Percentiles rank a stretch among this genome's conserved stretches.
Evolutionary conservation across 2,329 filamentous ascomycete species (phyloP).

Genomic region (Hawksworthiomyces lignivorus): DNA sequence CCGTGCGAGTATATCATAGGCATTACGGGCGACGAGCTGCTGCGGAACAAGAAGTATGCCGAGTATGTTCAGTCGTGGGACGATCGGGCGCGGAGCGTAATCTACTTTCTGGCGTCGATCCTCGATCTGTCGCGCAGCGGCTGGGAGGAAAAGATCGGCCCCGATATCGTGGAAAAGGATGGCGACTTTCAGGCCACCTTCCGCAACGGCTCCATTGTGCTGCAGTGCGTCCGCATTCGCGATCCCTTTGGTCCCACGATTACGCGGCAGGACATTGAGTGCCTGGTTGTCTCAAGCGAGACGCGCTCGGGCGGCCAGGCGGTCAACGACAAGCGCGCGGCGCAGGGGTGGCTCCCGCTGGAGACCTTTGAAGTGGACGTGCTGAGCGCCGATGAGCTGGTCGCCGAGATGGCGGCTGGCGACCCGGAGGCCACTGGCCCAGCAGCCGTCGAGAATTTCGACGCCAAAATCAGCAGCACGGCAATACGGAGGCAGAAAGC

Average conservation of each 20-base stretch:
- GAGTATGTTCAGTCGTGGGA: conserved; percentile 77
- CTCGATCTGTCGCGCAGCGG: conserved; percentile 35
- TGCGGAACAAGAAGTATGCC: conserved; percentile 83
- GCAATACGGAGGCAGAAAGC: conserved; percentile 57
- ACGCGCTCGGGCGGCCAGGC: conserved; percentile 75
- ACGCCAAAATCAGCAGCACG: conserved; percentile 85
- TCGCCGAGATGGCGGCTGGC: conserved; percentile 29
- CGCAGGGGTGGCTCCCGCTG: conserved; percentile 67
- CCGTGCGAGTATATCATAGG: conserved; percentile 66
- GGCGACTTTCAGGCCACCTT: conserved; percentile 49
- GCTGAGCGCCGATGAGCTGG: conserved; percentile 58
- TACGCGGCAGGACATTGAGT: conserved; percentile 68
- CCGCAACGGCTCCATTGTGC: conserved; percentile 49
- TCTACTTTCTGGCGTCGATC: conserved; percentile 65
- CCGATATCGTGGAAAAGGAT: conserved; percentile 26
- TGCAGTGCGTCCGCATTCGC: conserved; percentile 78
- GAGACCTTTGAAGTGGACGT: conserved; percentile 87
- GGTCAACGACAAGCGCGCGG: conserved; percentile 74
- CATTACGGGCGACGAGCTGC: conserved; percentile 78
- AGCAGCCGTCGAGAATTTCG: conserved; percentile 53
- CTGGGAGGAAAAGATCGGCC: conserved; percentile 35
- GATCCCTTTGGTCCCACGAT: conserved; percentile 90
- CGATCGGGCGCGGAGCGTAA: conserved; percentile 58
- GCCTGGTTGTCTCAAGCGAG: conserved; percentile 80
- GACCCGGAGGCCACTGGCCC: conserved; percentile 4